phyloP scores from a whole-genome alignment of 805 yeast genomes.

The Candida saitoana region DNA sequence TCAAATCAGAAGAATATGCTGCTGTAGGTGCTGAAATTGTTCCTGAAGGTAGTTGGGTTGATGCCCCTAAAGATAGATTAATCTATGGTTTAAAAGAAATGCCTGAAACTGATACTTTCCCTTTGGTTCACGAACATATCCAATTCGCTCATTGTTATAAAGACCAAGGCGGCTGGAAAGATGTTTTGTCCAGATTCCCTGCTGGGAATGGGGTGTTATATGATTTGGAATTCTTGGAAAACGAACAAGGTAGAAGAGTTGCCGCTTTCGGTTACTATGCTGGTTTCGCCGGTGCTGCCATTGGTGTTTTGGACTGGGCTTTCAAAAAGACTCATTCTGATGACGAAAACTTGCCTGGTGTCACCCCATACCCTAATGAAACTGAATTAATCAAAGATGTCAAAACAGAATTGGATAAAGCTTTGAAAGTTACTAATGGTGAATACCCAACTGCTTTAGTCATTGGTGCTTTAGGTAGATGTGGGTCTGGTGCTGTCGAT shows the following conservation, averaged over 20 bases:
- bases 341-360: constrained; percentile 68
- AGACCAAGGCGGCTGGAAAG: constrained; percentile 96
- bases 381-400: constrained; percentile 68
- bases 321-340: constrained; percentile 75
- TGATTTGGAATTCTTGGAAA: constrained; percentile 91
- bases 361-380: constrained; percentile 81
- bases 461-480: constrained; percentile 97
- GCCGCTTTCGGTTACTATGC: constrained; percentile 99
- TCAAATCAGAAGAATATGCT: constrained; percentile 69
- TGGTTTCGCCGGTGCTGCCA: constrained; percentile 99
- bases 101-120: constrained; percentile 86
- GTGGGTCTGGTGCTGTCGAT: constrained; percentile 96
- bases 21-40: constrained; percentile 83
- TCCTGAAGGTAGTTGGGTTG: constrained; percentile 89
- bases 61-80: constrained; percentile 86
- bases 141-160: constrained; percentile 99
- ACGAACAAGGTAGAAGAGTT: constrained; percentile 94
- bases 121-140: constrained; percentile 91
- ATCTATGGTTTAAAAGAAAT: constrained; percentile 93
- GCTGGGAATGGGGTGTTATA: constrained; percentile 87
- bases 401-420: constrained; percentile 52
- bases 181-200: constrained; percentile 83
- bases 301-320: constrained; percentile 93
- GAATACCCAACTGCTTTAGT: constrained; percentile 75
- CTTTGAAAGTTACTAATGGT: constrained; percentile 55